Percentiles rank a stretch among this genome's conserved stretches.
These are phyloP conservation scores for Ophiostoma triangulosporum DNA, from an alignment of 2,329 filamentous ascomycete species.

Conservation along the genomic window DNA sequence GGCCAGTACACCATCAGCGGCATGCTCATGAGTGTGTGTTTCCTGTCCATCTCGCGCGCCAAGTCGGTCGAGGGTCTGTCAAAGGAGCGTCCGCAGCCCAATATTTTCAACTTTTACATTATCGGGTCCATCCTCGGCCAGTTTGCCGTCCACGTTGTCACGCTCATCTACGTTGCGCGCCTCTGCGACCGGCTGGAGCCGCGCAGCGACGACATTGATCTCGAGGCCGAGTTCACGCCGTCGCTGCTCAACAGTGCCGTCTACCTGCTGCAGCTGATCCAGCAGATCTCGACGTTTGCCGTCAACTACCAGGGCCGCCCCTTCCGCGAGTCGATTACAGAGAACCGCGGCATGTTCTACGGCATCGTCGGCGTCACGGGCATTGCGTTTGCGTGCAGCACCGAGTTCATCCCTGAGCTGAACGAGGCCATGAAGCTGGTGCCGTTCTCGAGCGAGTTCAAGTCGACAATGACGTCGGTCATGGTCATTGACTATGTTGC, in stretches of 20 bases:
- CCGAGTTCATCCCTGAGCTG: constrained; percentile 88
- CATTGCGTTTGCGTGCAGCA: constrained; percentile 87
- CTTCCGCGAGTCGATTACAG: constrained; percentile 88
- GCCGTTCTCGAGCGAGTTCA: constrained; percentile 80
- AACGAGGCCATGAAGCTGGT: constrained; percentile 90
- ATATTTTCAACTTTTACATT: constrained; percentile 99
- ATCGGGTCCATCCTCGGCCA: constrained; percentile 95
- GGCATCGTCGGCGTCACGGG: constrained; percentile 80
- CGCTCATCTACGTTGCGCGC: constrained; percentile 83
- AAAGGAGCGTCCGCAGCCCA: constrained; percentile 93
- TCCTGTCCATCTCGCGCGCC: constrained; percentile 94
- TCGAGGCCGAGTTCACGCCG: constrained; percentile 88
- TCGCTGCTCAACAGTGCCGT: constrained; percentile 93
- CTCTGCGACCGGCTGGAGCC: constrained; percentile 78
- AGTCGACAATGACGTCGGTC: constrained; percentile 63
- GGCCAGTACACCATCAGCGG: constrained; percentile 97
- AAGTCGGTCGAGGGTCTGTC: constrained; percentile 91
- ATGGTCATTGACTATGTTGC: constrained; percentile 82
- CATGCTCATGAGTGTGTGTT: constrained; percentile 99
- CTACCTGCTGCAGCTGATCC: constrained; percentile 93
- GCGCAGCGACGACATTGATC: constrained; percentile 56
- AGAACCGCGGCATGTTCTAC: constrained; percentile 98
- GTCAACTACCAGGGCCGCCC: constrained; percentile 99
- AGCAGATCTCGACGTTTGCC: constrained; percentile 96
- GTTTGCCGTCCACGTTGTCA: constrained; percentile 89